Conservation (phyloP, 2,329 filamentous ascomycete genomes). For the Trichoderma arundinaceum region DNA sequence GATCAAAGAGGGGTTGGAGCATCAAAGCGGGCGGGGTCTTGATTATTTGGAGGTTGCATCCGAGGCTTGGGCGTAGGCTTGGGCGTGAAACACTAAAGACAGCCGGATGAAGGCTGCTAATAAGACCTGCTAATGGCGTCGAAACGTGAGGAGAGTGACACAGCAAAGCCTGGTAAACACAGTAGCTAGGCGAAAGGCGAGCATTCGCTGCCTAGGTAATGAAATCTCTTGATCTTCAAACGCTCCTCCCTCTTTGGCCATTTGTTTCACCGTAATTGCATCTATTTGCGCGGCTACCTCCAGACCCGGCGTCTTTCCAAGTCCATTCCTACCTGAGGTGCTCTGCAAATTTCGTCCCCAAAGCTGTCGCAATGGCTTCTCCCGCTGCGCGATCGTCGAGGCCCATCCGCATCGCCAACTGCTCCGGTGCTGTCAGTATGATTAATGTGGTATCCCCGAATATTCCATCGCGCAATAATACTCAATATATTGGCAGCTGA, state of each 20-base stretch:
- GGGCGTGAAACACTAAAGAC: not conserved
- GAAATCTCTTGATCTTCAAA: too few species aligned
- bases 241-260: too few species aligned
- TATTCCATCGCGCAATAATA: not conserved
- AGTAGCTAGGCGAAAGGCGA: too few species aligned
- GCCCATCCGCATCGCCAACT: slow-evolving; percentile 38
- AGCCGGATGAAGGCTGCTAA: not conserved
- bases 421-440: slow-evolving; percentile 38
- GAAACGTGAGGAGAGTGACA: too few species aligned
- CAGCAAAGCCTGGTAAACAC: too few species aligned
- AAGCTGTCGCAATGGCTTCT: not conserved
- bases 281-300: too few species aligned
- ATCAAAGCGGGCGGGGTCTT: not conserved
- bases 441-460: not conserved
- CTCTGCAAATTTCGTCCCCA: not conserved
- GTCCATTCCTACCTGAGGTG: not conserved
- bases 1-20: slow-evolving; percentile 1
- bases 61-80: slow-evolving; percentile 19
- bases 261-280: too few species aligned
- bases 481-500: slow-evolving; percentile 31
- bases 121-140: too few species aligned
- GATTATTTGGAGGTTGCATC: slow-evolving; percentile 6
- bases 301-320: too few species aligned
- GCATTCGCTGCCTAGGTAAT: too few species aligned
- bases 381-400: slow-evolving; percentile 16